A percentile compares a stretch with the other conserved stretches of the same genome.
Conservation (phyloP, 257 asterid genomes). For the Mentha longifolia region DNA sequence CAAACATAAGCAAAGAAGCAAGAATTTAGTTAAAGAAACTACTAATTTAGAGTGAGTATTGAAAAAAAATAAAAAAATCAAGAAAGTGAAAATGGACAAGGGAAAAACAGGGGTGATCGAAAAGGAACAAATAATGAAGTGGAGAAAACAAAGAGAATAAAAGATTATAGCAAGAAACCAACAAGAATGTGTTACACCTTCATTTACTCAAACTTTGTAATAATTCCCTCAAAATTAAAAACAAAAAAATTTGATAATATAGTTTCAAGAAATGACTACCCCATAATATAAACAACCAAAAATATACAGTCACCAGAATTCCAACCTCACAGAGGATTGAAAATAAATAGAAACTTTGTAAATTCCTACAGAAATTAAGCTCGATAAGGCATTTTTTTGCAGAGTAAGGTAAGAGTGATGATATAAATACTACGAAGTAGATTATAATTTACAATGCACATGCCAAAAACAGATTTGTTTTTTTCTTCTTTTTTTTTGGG, state of each 20-base stretch:
- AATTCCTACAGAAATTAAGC: slow-evolving; percentile 23
- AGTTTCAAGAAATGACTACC: slow-evolving; percentile 25
- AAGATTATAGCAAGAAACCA: slow-evolving; percentile 18
- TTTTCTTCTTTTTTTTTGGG: slow-evolving; percentile 27
- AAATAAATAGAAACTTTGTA: background rate
- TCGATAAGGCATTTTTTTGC: too few species aligned
- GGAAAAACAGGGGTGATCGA: background rate
- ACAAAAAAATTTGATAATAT: too few species aligned
- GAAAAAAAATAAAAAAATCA: background rate
- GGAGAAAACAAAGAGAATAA: slow-evolving; percentile 38
- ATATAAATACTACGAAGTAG: slow-evolving; percentile 4
- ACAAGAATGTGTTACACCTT: slow-evolving; percentile 22
- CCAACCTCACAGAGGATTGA: background rate
- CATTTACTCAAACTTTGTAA: slow-evolving; percentile 21
- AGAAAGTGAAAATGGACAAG: slow-evolving; percentile 27
- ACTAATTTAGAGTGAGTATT: background rate
- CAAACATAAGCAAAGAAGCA: too few species aligned
- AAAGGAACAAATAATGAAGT: slow-evolving; percentile 35
- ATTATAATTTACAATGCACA: slow-evolving; percentile 46
- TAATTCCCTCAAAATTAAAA: background rate
- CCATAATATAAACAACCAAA: background rate
- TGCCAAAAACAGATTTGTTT: slow-evolving; percentile 32
- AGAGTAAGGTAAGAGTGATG: background rate
- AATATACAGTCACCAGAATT: background rate
- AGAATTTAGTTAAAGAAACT: too few species aligned